Evolutionary conservation across 495 filamentous ascomycete species (phyloP).

Genomic region (Oleoguttula mirabilis): DNA sequence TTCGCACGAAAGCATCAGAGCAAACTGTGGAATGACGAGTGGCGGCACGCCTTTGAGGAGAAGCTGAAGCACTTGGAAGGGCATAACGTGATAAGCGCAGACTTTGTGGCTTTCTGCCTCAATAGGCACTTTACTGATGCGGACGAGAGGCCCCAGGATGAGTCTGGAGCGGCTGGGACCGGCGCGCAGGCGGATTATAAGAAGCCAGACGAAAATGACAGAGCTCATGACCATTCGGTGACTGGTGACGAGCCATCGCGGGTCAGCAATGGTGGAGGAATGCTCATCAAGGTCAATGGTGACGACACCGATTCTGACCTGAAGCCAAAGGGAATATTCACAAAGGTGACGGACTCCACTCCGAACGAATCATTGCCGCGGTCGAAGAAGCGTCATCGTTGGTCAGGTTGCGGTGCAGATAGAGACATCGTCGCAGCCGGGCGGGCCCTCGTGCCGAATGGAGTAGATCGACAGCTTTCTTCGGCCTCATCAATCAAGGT

Average conservation of each 20-base stretch:
- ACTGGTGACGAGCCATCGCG: not conserved
- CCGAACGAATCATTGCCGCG: not conserved
- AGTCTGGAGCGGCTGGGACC: not conserved
- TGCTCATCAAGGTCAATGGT: not conserved
- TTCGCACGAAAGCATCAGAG: conserved; percentile 11
- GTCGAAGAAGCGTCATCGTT: conserved; percentile 1
- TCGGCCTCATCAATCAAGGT: not conserved
- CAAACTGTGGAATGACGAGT: conserved; percentile 1
- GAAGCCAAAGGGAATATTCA: not conserved
- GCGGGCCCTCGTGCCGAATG: too few relatives aligned
- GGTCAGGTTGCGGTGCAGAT: conserved; percentile 8
- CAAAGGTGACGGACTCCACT: not conserved
- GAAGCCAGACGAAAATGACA: not conserved
- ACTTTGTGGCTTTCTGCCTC: conserved; percentile 7
- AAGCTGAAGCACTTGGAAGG: conserved; percentile 10
- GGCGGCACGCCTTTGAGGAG: conserved; percentile 7
- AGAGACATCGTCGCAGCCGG: conserved; percentile 3
- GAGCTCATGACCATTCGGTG: not conserved
- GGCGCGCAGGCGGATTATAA: not conserved
- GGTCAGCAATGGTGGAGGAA: not conserved
- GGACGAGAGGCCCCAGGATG: not conserved
- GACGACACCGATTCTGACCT: not conserved
- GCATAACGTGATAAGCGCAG: conserved; percentile 7
- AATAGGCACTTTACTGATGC: not conserved
- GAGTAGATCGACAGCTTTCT: not conserved